phyloP scores from a whole-genome alignment of 257 asterid species.

The Lantana camara region DNA sequence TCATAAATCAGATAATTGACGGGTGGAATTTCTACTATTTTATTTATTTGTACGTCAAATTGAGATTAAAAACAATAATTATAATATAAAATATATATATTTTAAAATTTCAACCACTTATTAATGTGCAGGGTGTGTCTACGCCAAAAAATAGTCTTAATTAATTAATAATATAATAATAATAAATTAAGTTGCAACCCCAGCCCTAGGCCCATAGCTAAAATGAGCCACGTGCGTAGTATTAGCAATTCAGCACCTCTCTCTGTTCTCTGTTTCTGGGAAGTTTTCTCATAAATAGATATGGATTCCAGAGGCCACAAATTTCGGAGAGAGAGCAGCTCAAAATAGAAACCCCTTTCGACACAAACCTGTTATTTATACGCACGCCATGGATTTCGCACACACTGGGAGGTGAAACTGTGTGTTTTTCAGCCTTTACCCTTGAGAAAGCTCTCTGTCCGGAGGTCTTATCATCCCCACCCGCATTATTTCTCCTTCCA shows the following conservation, averaged over 20 bases:
- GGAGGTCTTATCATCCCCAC: not conserved
- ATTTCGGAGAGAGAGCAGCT: not conserved
- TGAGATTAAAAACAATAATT: too few species aligned
- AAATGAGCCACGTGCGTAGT: not conserved
- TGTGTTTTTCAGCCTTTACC: not conserved
- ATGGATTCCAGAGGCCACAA: not conserved
- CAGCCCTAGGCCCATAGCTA: not conserved
- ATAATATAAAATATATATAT: too few species aligned
- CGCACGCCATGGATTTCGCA: not conserved
- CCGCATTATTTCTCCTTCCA: not conserved
- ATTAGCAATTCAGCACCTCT: not conserved
- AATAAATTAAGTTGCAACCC: too few species aligned
- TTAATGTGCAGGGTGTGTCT: too few species aligned
- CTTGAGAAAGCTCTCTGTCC: not conserved
- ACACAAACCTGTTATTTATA: not conserved
- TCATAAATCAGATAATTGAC: too few species aligned
- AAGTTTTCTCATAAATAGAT: not conserved
- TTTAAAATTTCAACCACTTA: too few species aligned
- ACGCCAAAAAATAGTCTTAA: too few species aligned
- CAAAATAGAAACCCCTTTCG: not conserved
- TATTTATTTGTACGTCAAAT: too few species aligned
- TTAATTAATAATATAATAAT: too few species aligned
- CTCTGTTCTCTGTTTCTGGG: not conserved
- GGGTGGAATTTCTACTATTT: too few species aligned
- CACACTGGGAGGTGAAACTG: conserved; percentile 4